Conservation (phyloP, 176 grass and related monocot genomes). For the Elymus sibiricus region DNA sequence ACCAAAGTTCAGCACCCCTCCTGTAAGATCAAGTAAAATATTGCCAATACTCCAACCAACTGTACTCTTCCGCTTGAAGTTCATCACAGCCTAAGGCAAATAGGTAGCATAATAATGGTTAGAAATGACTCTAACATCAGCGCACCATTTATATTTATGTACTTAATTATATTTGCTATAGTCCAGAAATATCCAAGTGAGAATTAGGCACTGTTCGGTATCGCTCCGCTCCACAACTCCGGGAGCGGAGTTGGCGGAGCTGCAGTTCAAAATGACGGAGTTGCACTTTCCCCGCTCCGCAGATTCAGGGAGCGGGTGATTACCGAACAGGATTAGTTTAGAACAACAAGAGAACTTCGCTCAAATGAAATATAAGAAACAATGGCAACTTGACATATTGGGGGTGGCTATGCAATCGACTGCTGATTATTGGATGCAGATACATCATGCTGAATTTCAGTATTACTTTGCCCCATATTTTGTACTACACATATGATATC, state of each 20-base stretch:
- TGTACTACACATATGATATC: not conserved
- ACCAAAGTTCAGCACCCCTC: slow-evolving; percentile 83
- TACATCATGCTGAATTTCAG: not conserved
- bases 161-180: not conserved
- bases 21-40: slow-evolving; percentile 85
- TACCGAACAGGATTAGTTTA: too few relatives aligned
- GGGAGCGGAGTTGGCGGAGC: too few relatives aligned
- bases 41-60: slow-evolving; percentile 98
- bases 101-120: slow-evolving; percentile 2
- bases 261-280: too few relatives aligned
- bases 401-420: not conserved
- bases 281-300: too few relatives aligned
- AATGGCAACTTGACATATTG: not conserved
- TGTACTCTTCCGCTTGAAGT: slow-evolving; percentile 84
- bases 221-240: too few relatives aligned
- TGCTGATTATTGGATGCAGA: not conserved
- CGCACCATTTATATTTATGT: not conserved
- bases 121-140: not conserved
- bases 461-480: not conserved
- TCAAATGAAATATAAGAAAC: not conserved
- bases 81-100: slow-evolving; percentile 69
- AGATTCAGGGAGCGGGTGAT: too few relatives aligned
- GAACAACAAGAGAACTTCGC: not conserved
- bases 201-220: too few relatives aligned
- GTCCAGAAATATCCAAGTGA: not conserved